Base-by-base conservation (phyloP, 768 basidiomycete species). In the Leccinum uliginosum region DNA sequence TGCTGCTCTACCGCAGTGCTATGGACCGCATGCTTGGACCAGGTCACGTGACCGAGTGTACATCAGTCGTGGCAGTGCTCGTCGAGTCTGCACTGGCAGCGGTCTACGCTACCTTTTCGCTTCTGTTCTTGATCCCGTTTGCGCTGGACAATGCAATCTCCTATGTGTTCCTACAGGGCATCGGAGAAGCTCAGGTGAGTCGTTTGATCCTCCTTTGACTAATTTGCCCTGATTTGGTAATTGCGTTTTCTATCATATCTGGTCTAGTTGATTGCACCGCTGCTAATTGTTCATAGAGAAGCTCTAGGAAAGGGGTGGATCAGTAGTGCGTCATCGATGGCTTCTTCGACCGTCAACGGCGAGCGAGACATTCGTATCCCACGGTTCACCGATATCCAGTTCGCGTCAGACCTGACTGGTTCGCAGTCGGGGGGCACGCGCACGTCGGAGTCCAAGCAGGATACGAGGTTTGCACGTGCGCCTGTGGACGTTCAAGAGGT, bases 401-500 rank as follows among this genome's bases (percentile, higher is more conserved):
- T 70, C 10, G 59, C 50, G 2, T 63, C 67, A 6, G 61, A 53
- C 12, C n/a, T 51, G 17, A 51, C 61, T 6, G 38, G 45, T 43
- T 50, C 61, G 3, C 51, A 49, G 4, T 15, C 49, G 5, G 29
- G 6, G 2, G 57, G 40, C 6, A 23, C 9, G 26, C 54, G 50
- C 7, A 55, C 57, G 19, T 15, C 46, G n/a, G 59, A 67, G 4
- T 56, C 57, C 1, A 67, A 67, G 27, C 55, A 11, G 1, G 35
- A 44, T 6, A 46, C 65, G 5, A 50, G 0, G 32, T 32, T 46
- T 46, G n/a, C 40, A 40, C 4, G 19, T 40, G n/a, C 10, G 29
- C 14, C 46, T 4, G 10, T 29, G 15, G 55, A 30, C 1, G 72
- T 97, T 89, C 6, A 95, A 74, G 67, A 89, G 83, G 6, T 94